Base-by-base conservation (phyloP, 768 basidiomycete genomes). In the Kwoniella bestiolae region DNA sequence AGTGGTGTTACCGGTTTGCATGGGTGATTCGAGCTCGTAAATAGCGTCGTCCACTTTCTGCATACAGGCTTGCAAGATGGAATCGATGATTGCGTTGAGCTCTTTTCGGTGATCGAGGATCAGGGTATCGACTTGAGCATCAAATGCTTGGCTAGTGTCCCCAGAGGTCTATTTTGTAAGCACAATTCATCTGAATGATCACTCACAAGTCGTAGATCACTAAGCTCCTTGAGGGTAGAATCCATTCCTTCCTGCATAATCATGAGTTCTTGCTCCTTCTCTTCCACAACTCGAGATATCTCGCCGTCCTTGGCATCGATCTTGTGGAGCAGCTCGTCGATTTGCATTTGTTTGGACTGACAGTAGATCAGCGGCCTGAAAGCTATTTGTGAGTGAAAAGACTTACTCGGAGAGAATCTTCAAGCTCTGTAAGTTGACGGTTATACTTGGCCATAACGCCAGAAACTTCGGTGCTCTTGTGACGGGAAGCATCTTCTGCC, bases 91-190 rank as follows among this genome's bases (percentile, higher is more conserved):
- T 73, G 92, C 87, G 82, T 99, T 98, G 70, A 99, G 85, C 82
- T 98, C 95, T 85, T 98, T 98, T 79, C 94, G 87, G 79, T 95
- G 90, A 77, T 99, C 96, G 60, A 99, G 84, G 67, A 99, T 94
- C 73, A 99, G 86, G 2, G 89, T 95, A 79, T 98, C 95, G 73
- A 99, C 94, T 80, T 98, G 93, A n/a, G 92, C 91, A 77, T 92
- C 91, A 65, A 91, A 93, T 0, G 94, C 92, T 70, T 91, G 90
- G 72, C 93, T 92, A 26, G 88, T 86, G 34, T 94, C 83, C 55
- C 89, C 90, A 83, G 92, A 90, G 66, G 84, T 89, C 93, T 95
- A 72, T 47, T n/a, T 52, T 26, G 34, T 67, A 44, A 66, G 59
- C 66, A 44, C 25, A 5, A 53, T 35, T 28, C 9, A 25, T 9